Evolutionary conservation across 1,139 yeast genomes (phyloP), one percentile per base, ranked within the genome.

Genomic region (Suhomyces bribrorum): DNA sequence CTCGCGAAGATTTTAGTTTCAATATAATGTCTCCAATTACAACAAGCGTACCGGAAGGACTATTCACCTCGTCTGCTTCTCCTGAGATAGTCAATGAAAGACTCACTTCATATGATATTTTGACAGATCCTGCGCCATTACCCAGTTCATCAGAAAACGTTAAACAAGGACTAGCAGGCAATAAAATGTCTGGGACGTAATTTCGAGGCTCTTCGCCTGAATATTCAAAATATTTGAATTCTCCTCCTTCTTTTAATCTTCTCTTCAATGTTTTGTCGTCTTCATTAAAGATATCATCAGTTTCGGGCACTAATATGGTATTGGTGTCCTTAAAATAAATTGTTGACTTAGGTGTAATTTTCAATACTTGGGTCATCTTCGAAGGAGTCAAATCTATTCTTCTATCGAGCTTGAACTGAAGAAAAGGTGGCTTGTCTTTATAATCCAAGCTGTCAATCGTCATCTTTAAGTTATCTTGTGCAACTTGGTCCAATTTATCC

Each of bases 91-190:
- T 4, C 11, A 20, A 5, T 3, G 6, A 8, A 7, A 36, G 26
- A 29, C 14, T 31, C 7, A 31, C 12, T 12, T 29, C 22, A 36
- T 48, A 45, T 3, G 39, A 29, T 9, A 54, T 32, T 9, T 38
- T 20, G 6, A 57, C 41, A 2, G 55, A 41, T 2, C 61, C 59
- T 6, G 42, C 14, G 2, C 53, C 54, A 13, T 30, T 35, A 5
- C 35, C n/a, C 2, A n/a, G 5, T 3, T 30, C 38, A 2, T 40
- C 37, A 2, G 36, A 32, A 8, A 54, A 49, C 9, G 23, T 17
- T 24, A 57, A 38, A 39, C 64, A 59, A 5, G 54, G 43, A 7
- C 51, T 48, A 2, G 54, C 59, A 2, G 64, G 61, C 15, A 55
- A 26, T 16, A 52, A 29, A 0, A 32, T 32, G 1, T 45, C 41